phyloP scores from a whole-genome alignment of 2,329 filamentous ascomycete genomes.

The Pleomassaria siparia region DNA sequence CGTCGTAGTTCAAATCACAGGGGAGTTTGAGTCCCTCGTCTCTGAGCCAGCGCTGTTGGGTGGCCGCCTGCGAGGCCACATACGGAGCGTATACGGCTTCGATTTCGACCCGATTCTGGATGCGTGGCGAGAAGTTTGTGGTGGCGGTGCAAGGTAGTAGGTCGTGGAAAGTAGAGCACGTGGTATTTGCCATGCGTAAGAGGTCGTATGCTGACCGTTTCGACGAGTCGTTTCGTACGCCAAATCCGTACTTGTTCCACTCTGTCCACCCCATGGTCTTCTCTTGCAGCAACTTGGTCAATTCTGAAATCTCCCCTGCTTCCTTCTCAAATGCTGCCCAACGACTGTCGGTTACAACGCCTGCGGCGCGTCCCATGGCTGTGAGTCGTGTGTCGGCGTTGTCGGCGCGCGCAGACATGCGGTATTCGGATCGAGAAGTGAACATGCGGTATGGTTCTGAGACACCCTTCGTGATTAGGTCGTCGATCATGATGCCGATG shows the following conservation, averaged over 20 bases:
- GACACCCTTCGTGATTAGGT: slow-evolving; percentile 94
- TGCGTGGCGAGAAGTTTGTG: slow-evolving; percentile 54
- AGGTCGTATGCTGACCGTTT: slow-evolving; percentile 77
- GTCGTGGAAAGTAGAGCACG: slow-evolving; percentile 58
- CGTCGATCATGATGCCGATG: slow-evolving; percentile 98
- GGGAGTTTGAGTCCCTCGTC: slow-evolving; percentile 79
- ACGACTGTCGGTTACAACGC: slow-evolving; percentile 75
- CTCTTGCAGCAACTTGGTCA: slow-evolving; percentile 62
- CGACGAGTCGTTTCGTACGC: slow-evolving; percentile 65
- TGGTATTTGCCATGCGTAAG: slow-evolving; percentile 62
- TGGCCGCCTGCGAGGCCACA: slow-evolving; percentile 68
- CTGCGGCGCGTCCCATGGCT: slow-evolving; percentile 70
- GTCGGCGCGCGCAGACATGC: slow-evolving; percentile 87
- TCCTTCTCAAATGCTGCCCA: slow-evolving; percentile 72
- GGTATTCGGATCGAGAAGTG: slow-evolving; percentile 91
- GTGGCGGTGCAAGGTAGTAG: slow-evolving; percentile 61
- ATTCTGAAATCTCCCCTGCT: slow-evolving; percentile 65
- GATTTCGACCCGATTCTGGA: slow-evolving; percentile 72
- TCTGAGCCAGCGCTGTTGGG: slow-evolving; percentile 67
- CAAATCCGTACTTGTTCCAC: slow-evolving; percentile 73
- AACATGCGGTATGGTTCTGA: slow-evolving; percentile 99
- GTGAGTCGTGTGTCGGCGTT: slow-evolving; percentile 92
- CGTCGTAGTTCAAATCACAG: slow-evolving; percentile 72
- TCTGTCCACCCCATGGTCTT: slow-evolving; percentile 61
- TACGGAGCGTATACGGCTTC: slow-evolving; percentile 88